Evolutionary conservation across 1,139 yeast genomes (phyloP).

Genomic region (Magnusiomyces clavatus): DNA sequence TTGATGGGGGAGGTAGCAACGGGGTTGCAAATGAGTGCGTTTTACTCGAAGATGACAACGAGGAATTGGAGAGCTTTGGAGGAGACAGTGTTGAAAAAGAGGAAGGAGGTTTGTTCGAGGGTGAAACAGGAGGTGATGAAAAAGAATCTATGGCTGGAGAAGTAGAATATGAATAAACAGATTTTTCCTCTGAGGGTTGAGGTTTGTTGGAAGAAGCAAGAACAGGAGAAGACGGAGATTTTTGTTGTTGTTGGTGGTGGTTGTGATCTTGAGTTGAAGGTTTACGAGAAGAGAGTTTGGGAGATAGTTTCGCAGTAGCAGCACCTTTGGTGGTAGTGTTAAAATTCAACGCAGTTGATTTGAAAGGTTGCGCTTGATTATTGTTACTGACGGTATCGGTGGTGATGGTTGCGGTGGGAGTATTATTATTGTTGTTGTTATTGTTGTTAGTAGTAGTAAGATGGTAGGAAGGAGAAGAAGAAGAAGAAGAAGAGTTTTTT

Average conservation of each 20-base stretch:
- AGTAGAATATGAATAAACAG: background rate
- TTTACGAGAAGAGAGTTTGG: background rate
- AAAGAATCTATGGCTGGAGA: background rate
- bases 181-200: background rate
- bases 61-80: background rate
- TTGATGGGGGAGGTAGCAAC: background rate
- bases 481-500: too few relatives aligned
- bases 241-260: background rate
- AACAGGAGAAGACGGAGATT: background rate
- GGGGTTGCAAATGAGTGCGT: background rate
- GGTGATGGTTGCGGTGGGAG: background rate
- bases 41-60: background rate
- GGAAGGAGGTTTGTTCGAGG: background rate
- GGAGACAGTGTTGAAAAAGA: background rate
- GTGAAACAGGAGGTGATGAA: background rate
- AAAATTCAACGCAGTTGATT: background rate
- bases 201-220: background rate
- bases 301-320: too few relatives aligned
- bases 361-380: too few relatives aligned
- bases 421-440: background rate
- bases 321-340: background rate
- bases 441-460: background rate
- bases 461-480: too few relatives aligned
- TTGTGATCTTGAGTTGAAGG: background rate
- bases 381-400: background rate